Evolutionary conservation across 805 yeast species (phyloP), one percentile per base, ranked within the genome.

Genomic region (Teunomyces tritomae): DNA sequence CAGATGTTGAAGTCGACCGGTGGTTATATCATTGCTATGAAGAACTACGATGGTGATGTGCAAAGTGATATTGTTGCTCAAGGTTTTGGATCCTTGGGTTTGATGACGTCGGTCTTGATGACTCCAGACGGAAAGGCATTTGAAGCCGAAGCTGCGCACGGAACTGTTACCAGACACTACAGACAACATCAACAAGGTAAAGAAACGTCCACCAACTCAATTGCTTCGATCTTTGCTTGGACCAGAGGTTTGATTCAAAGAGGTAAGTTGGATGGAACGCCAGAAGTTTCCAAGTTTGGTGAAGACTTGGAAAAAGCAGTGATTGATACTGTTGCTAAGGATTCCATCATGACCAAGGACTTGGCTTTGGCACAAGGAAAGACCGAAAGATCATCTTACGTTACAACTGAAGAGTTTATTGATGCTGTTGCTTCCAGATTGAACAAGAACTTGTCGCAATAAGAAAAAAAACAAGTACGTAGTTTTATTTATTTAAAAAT

Each of bases 171-270:
- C 28, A 83, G 94, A 79, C 94, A 87, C 63, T 87, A 74, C 72
- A 84, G 92, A 79, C 87, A 82, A 67, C 82, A 84, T 58, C 92
- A 87, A 69, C 81, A 81, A 61, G 92, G 92, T 52, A 83, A 85
- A 63, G 89, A 85, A 64, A 87, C 94, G 7, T 85, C 91, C 4
- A 87, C 94, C 46, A 87, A 87, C 70, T 86, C 94, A 6, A 87
- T 87, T 66, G 94, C 94, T 4, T 84, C 90, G 14, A 87, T 87
- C 49, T 87, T 85, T 58, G 94, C 94, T 28, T 87, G 94, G 94
- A 66, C 90, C n/a, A 79, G 91, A 70, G 94, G 92, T 63, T 67
- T 87, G 46, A 82, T 83, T 53, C 89, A 86, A 68, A 84, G 94
- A 78, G 94, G 92, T 59, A 82, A 77, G 63, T 71, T 87, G 55